Evolutionary conservation across 495 filamentous ascomycete genomes (phyloP), one percentile per base, ranked within the genome.

Genomic region (Jackrogersella minutella): DNA sequence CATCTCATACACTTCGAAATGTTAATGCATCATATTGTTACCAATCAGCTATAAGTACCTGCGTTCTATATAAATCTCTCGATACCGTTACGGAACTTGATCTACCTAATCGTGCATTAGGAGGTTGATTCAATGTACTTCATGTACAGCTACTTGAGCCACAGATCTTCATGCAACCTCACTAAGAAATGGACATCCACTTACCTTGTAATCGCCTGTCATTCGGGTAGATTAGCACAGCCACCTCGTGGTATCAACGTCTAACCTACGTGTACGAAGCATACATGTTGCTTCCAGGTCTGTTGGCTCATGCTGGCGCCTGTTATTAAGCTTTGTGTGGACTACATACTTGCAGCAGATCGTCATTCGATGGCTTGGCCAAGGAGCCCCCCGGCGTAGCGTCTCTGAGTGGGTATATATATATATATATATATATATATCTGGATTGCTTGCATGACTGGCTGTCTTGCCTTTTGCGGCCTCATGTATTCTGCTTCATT

Each of bases 341-440:
- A 47, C 33, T 47, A 36, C 14, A 39, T 47, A 62, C 58, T 58
- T 62, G 58, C 64, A 63, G 64, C 11, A 62, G 64, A 68, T 68
- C 64, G 53, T 51, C 58, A 62, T 62, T 58, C 64, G 46, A 53
- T 58, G 46, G 44, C 62, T 61, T 30, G 17, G 44, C 57, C 43
- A 28, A 55, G 41, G 30, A 30, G n/a, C n/a, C n/a, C 24, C 19
- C 26, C 26, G 26, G 26, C 26, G 26, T 30, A 19, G n/a, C 53
- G 36, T 62, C 36, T 31, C 53, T 52, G 10, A 24, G 58, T 56
- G 64, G 58, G 26, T 30, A 30, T 7, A 30, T 30, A 30, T 7
- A 3, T 30, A 30, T 7, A 30, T 30, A 30, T 30, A 7, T 30
- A 30, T 3, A 21, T 36, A 43, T 31, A 31, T 56, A 59, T 59